Conservation (phyloP, 2,329 filamentous ascomycete species). For the Talaromyces sp. region DNA sequence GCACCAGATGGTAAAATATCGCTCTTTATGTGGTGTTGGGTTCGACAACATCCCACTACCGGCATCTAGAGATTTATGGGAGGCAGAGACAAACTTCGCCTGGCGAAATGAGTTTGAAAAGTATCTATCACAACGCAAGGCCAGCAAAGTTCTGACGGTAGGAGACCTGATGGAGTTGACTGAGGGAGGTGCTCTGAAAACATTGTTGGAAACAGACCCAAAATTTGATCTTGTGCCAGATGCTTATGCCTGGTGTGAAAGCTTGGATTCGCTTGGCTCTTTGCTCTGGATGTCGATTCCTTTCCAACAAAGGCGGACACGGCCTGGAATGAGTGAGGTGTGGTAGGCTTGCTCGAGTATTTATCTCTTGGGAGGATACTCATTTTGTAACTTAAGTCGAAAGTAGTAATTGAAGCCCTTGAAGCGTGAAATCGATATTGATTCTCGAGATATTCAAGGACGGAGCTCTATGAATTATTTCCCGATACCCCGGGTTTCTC, state of each 20-base stretch:
- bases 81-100: slow-evolving; percentile 14
- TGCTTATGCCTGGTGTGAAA: slow-evolving; percentile 18
- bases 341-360: slow-evolving; percentile 4
- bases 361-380: neutral
- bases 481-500: too few relatives aligned
- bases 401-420: neutral
- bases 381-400: neutral
- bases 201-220: slow-evolving; percentile 11
- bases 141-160: slow-evolving; percentile 9
- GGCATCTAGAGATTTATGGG: slow-evolving; percentile 18
- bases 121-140: slow-evolving; percentile 2
- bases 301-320: slow-evolving; percentile 15
- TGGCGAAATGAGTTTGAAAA: slow-evolving; percentile 19
- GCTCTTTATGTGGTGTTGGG: slow-evolving; percentile 1
- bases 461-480: neutral
- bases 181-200: neutral
- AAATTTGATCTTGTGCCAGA: slow-evolving; percentile 13
- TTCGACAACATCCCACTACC: slow-evolving; percentile 16
- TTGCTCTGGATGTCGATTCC: slow-evolving; percentile 18
- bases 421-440: neutral
- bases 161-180: slow-evolving; percentile 15
- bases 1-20: neutral
- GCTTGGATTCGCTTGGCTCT: slow-evolving; percentile 17
- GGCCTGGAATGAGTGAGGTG: slow-evolving; percentile 9
- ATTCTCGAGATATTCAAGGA: neutral